Evolutionary conservation across 805 yeast genomes (phyloP).

Genomic region (Wickerhamiella spandovensis): DNA sequence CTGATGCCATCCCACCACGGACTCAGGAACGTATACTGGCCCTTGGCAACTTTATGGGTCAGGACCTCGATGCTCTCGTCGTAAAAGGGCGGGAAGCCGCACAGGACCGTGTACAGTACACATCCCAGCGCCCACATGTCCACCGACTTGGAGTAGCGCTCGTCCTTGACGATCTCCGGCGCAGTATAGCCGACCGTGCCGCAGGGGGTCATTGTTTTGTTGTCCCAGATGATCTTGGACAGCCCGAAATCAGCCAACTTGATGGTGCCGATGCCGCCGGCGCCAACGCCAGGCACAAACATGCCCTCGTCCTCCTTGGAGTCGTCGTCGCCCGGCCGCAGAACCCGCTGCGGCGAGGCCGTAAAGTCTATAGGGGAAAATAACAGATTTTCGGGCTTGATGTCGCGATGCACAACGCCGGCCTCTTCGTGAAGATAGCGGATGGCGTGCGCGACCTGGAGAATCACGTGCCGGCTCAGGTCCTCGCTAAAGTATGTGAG

Average conservation of each 20-base stretch:
- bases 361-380: conserved; percentile 41
- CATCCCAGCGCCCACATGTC: conserved; percentile 99
- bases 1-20: conserved; percentile 90
- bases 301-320: conserved; percentile 73
- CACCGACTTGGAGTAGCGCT: conserved; percentile 81
- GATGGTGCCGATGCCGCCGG: conserved; percentile 81
- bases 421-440: conserved; percentile 59
- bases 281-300: conserved; percentile 69
- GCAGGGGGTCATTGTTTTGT: conserved; percentile 91
- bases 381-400: conserved; percentile 66
- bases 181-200: conserved; percentile 99
- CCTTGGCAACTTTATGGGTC: conserved; percentile 68
- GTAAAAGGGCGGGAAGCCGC: conserved; percentile 97
- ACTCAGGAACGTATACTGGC: conserved; percentile 58
- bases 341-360: conserved; percentile 24
- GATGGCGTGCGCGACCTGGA: conserved; percentile 58
- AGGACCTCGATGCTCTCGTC: conserved; percentile 64
- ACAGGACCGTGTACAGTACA: conserved; percentile 78
- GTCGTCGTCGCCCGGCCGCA: conserved; percentile 30
- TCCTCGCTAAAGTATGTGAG: conserved; percentile 66
- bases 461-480: conserved; percentile 55
- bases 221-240: conserved; percentile 78
- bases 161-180: conserved; percentile 93
- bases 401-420: conserved; percentile 66
- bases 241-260: conserved; percentile 94